Evolutionary conservation across 768 basidiomycete genomes (phyloP).

Genomic region (Pulveroboletus sp.): DNA sequence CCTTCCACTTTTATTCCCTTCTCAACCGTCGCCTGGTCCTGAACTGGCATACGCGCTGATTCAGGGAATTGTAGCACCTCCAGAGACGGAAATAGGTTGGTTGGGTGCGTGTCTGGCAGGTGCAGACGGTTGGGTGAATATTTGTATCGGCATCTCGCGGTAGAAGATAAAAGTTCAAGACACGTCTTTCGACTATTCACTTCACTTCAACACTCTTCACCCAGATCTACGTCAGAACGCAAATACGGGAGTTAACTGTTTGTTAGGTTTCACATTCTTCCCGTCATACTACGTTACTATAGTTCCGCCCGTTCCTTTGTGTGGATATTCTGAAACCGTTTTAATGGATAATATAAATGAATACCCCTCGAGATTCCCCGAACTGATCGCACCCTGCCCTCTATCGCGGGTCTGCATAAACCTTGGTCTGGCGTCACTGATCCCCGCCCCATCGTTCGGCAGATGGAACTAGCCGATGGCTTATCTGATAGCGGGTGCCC

Average conservation of each 20-base stretch:
- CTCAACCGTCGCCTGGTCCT: constrained; percentile 38
- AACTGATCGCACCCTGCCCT: not conserved
- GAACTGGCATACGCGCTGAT: constrained; percentile 76
- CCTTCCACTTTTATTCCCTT: constrained; percentile 77
- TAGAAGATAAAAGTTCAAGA: constrained; percentile 10
- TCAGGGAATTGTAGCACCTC: constrained; percentile 81
- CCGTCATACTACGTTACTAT: constrained; percentile 1
- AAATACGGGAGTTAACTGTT: not conserved
- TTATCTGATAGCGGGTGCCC: no score
- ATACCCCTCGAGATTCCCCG: constrained; percentile 3
- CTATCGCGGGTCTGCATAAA: no score
- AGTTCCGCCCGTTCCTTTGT: constrained; percentile 2
- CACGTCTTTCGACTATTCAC: not conserved
- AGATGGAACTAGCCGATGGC: no score
- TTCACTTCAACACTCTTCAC: not conserved
- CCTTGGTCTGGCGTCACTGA: no score
- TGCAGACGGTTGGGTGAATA: constrained; percentile 93
- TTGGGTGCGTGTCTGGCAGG: constrained; percentile 88
- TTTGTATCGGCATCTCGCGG: constrained; percentile 67
- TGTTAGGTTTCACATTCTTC: not conserved
- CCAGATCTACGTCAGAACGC: not conserved
- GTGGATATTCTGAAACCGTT: constrained; percentile 9
- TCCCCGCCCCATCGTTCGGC: no score
- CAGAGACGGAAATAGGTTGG: constrained; percentile 92
- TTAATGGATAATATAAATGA: constrained; percentile 13